phyloP scores from a whole-genome alignment of 352 stramenopile genomes.

The Blastocystis sp. region DNA sequence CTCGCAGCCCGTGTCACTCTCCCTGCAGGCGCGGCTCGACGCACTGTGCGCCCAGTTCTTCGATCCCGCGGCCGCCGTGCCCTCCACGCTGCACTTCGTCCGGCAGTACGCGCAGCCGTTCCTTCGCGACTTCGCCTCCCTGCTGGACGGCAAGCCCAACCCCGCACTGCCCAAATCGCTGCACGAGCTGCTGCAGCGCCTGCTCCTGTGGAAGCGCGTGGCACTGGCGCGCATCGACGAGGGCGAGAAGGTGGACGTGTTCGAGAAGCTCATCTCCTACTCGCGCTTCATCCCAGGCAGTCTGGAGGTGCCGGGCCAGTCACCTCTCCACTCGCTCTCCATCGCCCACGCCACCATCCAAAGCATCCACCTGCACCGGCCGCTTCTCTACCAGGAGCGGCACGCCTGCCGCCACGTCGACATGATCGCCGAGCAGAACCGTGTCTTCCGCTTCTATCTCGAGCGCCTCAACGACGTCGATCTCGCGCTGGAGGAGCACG shows the following conservation, averaged over 20 bases:
- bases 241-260: background rate
- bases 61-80: background rate
- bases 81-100: constrained; percentile 47
- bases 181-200: constrained; percentile 33
- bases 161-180: background rate
- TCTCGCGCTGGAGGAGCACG: constrained; percentile 9
- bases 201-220: constrained; percentile 46
- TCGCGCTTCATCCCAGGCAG: constrained; percentile 14
- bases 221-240: background rate
- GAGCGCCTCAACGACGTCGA: constrained; percentile 25
- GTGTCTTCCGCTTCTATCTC: constrained; percentile 10
- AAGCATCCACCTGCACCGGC: background rate
- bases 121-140: constrained; percentile 17
- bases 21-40: background rate
- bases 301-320: constrained; percentile 10
- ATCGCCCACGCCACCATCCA: background rate
- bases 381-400: background rate
- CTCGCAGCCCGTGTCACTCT: background rate
- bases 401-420: constrained; percentile 10
- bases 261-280: background rate
- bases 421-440: constrained; percentile 10
- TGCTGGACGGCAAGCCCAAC: background rate
- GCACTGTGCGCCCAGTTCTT: background rate
- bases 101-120: constrained; percentile 7
- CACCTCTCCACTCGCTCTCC: no score